Conservation (phyloP, 305 asterid genomes). For the Solanum aculeatissimum region DNA sequence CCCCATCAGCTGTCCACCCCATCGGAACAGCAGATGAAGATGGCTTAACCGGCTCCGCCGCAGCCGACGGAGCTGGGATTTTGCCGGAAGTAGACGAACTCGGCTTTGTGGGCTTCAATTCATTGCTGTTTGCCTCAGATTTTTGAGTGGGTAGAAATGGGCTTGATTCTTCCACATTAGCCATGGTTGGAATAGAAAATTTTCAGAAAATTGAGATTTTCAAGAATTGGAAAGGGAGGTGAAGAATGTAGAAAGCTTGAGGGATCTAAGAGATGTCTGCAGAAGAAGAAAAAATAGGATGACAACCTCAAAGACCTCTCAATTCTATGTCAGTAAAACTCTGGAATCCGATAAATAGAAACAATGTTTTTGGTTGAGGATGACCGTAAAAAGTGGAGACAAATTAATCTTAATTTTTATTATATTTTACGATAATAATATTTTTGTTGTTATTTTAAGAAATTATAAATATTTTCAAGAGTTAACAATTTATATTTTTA, state of each 20-base stretch:
- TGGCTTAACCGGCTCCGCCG: constrained; percentile 3
- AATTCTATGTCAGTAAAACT: background rate
- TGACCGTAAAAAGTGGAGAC: background rate
- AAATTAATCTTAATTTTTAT: too few relatives aligned
- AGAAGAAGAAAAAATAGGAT: background rate
- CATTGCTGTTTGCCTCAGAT: constrained; percentile 7
- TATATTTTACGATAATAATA: too few relatives aligned
- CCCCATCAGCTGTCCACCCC: constrained; percentile 45
- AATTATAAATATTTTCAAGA: too few relatives aligned
- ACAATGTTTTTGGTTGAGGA: background rate
- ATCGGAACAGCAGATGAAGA: constrained; percentile 21
- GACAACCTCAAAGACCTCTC: constrained; percentile 1
- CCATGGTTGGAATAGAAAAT: constrained; percentile 27
- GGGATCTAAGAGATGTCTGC: background rate
- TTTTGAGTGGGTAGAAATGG: constrained; percentile 49
- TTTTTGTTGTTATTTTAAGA: too few relatives aligned
- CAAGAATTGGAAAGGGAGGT: background rate
- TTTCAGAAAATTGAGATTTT: background rate
- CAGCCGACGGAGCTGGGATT: background rate
- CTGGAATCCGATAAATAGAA: background rate
- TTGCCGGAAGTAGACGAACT: background rate
- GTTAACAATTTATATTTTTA: too few relatives aligned
- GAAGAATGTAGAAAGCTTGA: background rate
- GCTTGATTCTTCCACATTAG: constrained; percentile 48
- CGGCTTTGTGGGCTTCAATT: constrained; percentile 17